phyloP scores from a whole-genome alignment of 352 stramenopile species.

The Hyaloperonospora brassicae region DNA sequence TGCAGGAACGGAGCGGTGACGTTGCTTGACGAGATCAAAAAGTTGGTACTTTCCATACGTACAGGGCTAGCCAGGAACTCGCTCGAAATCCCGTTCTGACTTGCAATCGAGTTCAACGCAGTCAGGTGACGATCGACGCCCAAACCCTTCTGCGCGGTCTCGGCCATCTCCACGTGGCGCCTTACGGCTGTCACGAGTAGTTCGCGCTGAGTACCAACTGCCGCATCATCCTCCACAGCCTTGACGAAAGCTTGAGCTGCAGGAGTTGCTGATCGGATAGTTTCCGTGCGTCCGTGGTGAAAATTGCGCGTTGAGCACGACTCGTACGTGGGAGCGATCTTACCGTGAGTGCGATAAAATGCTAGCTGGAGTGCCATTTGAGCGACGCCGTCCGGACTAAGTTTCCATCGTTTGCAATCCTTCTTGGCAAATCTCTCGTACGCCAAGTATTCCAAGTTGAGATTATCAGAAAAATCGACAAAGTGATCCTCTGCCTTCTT shows the following conservation, averaged over 20 bases:
- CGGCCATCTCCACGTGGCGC: slow-evolving; percentile 85
- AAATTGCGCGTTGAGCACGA: slow-evolving; percentile 88
- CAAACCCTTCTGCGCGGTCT: slow-evolving; percentile 79
- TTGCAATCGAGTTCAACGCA: slow-evolving; percentile 72
- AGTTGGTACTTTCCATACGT: slow-evolving; percentile 75
- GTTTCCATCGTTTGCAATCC: slow-evolving; percentile 87
- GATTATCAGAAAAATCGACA: slow-evolving; percentile 51
- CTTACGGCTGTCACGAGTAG: slow-evolving; percentile 64
- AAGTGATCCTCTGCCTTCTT: slow-evolving; percentile 70
- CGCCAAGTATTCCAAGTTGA: slow-evolving; percentile 69
- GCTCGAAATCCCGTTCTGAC: slow-evolving; percentile 43
- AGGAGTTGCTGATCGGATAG: slow-evolving; percentile 80
- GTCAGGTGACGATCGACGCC: slow-evolving; percentile 85
- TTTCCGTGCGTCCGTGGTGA: slow-evolving; percentile 89
- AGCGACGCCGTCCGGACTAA: slow-evolving; percentile 85
- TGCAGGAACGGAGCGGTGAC: slow-evolving; percentile 83
- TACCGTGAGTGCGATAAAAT: slow-evolving; percentile 72
- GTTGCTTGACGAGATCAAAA: slow-evolving; percentile 88
- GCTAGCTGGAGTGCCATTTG: slow-evolving; percentile 90
- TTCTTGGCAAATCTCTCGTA: slow-evolving; percentile 87
- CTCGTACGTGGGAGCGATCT: slow-evolving; percentile 84
- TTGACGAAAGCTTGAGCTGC: slow-evolving; percentile 64
- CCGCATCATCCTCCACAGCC: slow-evolving; percentile 37
- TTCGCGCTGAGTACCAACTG: slow-evolving; percentile 45
- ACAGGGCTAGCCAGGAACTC: slow-evolving; percentile 77